phyloP scores from a whole-genome alignment of 345 rosid genomes.

The Toxicodendron radicans region DNA sequence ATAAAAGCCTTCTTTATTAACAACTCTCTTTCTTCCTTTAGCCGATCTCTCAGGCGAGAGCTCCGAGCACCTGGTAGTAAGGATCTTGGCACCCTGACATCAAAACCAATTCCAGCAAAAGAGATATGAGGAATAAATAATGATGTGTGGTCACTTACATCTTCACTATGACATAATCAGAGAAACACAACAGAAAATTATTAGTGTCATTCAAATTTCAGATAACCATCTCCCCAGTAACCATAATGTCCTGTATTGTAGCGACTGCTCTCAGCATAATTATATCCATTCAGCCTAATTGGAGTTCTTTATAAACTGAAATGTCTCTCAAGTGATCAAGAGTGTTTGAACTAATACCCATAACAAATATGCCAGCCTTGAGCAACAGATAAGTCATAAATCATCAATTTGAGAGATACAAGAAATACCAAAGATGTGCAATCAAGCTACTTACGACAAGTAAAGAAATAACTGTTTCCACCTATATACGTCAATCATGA shows the following conservation, averaged over 20 bases:
- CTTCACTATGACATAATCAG: neutral
- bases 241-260: neutral
- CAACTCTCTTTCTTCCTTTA: conserved; percentile 84
- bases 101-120: conserved; percentile 22
- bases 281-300: neutral
- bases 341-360: neutral
- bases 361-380: neutral
- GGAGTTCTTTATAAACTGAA: neutral
- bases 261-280: neutral
- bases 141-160: neutral
- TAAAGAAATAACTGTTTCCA: neutral
- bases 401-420: neutral
- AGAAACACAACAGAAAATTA: conserved; percentile 4
- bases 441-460: neutral
- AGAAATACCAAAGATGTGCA: neutral
- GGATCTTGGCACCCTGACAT: conserved; percentile 88
- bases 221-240: neutral
- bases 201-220: neutral
- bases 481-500: neutral
- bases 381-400: neutral
- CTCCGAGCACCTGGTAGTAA: conserved; percentile 92
- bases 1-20: conserved; percentile 89
- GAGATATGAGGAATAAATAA: conserved; percentile 23
- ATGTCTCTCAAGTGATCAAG: neutral
- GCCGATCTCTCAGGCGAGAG: conserved; percentile 95